These are phyloP conservation scores for Tetrapisispora pingtungensis DNA, from an alignment of 805 yeast species.

Conservation along the genomic window DNA sequence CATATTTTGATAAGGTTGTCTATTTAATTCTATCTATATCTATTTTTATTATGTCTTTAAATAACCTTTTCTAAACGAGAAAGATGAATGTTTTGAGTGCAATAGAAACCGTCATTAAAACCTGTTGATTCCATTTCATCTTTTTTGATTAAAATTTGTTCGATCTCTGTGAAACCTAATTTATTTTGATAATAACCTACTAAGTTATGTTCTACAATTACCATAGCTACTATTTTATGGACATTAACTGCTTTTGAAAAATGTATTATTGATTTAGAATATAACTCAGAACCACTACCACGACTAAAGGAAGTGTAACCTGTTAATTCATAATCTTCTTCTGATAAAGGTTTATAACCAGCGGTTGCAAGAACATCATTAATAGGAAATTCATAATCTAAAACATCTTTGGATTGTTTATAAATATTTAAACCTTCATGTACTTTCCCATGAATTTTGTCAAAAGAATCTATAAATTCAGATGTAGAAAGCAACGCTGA, in stretches of 20 bases:
- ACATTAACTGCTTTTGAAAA: constrained; percentile 6
- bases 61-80: constrained; percentile 15
- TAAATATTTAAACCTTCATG: not conserved
- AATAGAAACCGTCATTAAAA: constrained; percentile 33
- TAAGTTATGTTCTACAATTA: constrained; percentile 41
- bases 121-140: constrained; percentile 14
- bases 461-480: not conserved
- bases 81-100: constrained; percentile 34
- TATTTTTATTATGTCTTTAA: not conserved
- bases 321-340: constrained; percentile 35
- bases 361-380: constrained; percentile 28
- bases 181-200: constrained; percentile 35
- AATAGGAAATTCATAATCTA: constrained; percentile 2
- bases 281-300: constrained; percentile 10
- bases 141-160: constrained; percentile 19
- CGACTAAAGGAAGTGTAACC: constrained; percentile 39
- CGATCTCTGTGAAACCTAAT: constrained; percentile 31
- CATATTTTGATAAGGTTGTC: no score
- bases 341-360: constrained; percentile 26
- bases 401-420: not conserved
- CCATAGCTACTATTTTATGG: constrained; percentile 29
- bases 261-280: constrained; percentile 9
- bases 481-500: not conserved
- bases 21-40: not conserved
- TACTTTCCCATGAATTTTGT: not conserved